Evolutionary conservation across 192 early-diverging fungal species (phyloP), one percentile per base, ranked within the genome.

Genomic region (Podila epigama): DNA sequence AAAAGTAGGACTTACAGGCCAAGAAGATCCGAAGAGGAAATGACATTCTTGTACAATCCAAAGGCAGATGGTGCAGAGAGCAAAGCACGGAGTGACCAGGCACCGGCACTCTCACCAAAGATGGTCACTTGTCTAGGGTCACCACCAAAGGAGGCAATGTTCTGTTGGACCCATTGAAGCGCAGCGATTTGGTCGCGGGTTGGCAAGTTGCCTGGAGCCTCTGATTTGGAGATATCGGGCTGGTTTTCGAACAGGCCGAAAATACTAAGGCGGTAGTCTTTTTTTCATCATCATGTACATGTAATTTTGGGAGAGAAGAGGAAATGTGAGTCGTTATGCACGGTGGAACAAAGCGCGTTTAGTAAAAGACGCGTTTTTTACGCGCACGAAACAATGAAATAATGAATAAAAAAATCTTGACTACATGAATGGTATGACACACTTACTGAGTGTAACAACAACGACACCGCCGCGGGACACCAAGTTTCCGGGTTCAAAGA

Each of bases 91-190:
- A 70, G 42, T 12, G 68, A 70, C 34, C 48, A 62, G 10, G 28
- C 68, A 0, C 68, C 68, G 2, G 68, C 51, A 50, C 50, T 54
- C 56, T 86, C 82, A 2, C 90, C 90, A 62, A 87, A 79, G 28
- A 85, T 78, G 5, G 90, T 92, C 12, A 89, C 59, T 44, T 79
- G 36, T 20, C 58, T 68, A 8, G 88, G 79, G 68, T 91, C 77
- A 22, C 88, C 88, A 12, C 88, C 89, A 79, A 92, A 92, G 9
- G 79, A 63, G n/a, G 59, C 82, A 67, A 92, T 92, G 54, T 90
- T 88, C n/a, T 69, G 40, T 27, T 77, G 60, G 27, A 92, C 82
- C 90, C 90, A 92, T 53, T 77, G 41, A 12, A 92, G 44, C 12
- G 88, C 88, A 20, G 55, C 68, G 27, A 70, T 56, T 22, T 70